Evolutionary conservation across 2,329 filamentous ascomycete genomes (phyloP), one percentile per base, ranked within the genome.

Genomic region (Fusarium fujikuroi): DNA sequence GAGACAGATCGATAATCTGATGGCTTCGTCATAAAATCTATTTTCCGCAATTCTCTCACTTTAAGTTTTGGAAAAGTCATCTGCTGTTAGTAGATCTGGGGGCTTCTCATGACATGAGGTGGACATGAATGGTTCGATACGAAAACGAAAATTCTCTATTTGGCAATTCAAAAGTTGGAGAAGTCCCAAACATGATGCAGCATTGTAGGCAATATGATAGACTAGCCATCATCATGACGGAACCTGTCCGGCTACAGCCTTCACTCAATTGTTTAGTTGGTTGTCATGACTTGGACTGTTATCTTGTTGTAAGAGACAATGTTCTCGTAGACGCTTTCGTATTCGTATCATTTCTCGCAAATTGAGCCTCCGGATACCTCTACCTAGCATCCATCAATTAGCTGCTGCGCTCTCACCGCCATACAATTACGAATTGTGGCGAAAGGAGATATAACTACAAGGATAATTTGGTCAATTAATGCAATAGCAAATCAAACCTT

Each of bases 301-400:
- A 42, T 52, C 44, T 19, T 23, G 16, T 6, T 50, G 12, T 25
- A 19, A 28, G 18, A 40, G n/a, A 36, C 23, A 25, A 64, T 52
- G 40, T 21, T 53, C 59, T 76, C 75, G 75, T 77, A 68, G 60
- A 64, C 76, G 76, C 74, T 63, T 80, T 80, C 78, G 78, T 80
- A 80, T 80, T 80, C 78, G 78, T 79, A 78, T 76, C 63, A 36
- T 44, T 58, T 65, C 57, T 73, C 70, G 68, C 61, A 69, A 72
- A 70, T 67, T 60, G 54, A 50, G 49, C 54, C 46, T 65, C 63
- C 62, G 74, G 68, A 66, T 72, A 59, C 65, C 69, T 68, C 60
- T 59, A 60, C 54, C 30, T 42, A 42, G 64, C 44, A 69, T 65
- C 49, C 49, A 69, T 40, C 60, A 52, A 30, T 46, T 53, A 60